Conservation (phyloP, 2,329 filamentous ascomycete species). For the Colletotrichum sojae region DNA sequence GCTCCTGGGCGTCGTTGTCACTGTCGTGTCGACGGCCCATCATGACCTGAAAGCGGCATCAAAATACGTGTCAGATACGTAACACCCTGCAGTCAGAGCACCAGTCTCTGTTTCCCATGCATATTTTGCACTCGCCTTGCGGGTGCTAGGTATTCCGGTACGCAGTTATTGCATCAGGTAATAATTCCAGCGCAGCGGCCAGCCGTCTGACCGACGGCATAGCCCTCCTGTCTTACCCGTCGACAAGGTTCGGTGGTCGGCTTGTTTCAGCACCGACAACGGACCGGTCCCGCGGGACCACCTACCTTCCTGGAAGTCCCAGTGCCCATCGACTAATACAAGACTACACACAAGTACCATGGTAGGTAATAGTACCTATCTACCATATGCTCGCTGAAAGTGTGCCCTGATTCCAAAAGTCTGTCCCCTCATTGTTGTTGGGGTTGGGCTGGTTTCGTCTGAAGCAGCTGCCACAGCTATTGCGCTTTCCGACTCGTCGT, state of each 20-base stretch:
- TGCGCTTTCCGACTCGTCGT: conserved; percentile 22
- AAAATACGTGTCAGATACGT: conserved; percentile 28
- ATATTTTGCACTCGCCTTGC: background rate
- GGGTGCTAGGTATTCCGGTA: background rate
- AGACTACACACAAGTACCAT: too few relatives aligned
- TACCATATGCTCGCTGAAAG: conserved; percentile 14
- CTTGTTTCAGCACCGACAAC: conserved; percentile 33
- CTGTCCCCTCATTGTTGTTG: background rate
- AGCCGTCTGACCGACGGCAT: conserved; percentile 15
- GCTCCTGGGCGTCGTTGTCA: background rate
- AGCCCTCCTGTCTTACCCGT: conserved; percentile 3
- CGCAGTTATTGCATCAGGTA: background rate
- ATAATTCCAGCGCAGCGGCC: background rate
- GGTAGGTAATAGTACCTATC: too few relatives aligned
- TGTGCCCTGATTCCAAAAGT: conserved; percentile 19
- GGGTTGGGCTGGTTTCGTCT: conserved; percentile 28
- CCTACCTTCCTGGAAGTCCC: conserved; percentile 19
- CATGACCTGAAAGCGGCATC: conserved; percentile 1
- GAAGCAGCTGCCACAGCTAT: background rate
- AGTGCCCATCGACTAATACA: background rate
- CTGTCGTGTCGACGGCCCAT: background rate
- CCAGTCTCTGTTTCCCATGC: background rate
- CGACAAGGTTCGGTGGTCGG: conserved; percentile 36
- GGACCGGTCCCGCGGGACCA: conserved; percentile 35
- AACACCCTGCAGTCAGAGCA: conserved; percentile 27